phyloP scores from a whole-genome alignment of 352 stramenopile genomes.

The Pythium dissotocum region DNA sequence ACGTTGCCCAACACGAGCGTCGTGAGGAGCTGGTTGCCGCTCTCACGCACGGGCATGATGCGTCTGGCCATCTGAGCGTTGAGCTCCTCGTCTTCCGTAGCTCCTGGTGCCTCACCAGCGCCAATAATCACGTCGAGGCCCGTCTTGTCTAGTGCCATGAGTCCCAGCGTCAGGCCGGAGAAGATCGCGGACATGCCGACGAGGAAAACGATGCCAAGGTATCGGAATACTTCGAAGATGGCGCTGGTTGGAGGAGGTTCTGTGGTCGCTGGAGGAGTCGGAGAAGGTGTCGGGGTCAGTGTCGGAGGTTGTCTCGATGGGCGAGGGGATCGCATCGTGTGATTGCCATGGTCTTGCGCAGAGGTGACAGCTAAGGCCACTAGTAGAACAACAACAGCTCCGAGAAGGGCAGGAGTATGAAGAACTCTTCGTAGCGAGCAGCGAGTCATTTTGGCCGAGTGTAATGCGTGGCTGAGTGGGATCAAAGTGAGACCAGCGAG shows the following conservation, averaged over 20 bases:
- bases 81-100: constrained; percentile 54
- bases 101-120: constrained; percentile 74
- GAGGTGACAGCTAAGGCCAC: neutral
- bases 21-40: constrained; percentile 97
- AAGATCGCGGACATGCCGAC: constrained; percentile 92
- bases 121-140: constrained; percentile 96
- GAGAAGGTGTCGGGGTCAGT: too few species aligned
- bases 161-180: constrained; percentile 94
- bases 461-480: too few species aligned
- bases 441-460: neutral
- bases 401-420: too few species aligned
- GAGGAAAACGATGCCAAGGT: constrained; percentile 53
- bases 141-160: constrained; percentile 97
- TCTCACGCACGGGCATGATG: constrained; percentile 87
- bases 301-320: neutral
- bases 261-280: neutral
- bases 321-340: neutral
- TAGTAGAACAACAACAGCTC: neutral
- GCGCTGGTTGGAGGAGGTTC: constrained; percentile 8
- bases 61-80: constrained; percentile 61
- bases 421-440: neutral
- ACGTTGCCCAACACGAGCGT: constrained; percentile 98
- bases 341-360: neutral
- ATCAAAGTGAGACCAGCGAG: too few species aligned
- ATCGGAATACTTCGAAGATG: constrained; percentile 43